These are phyloP conservation scores for Citrullus mucosospermus DNA, from an alignment of 306 rosid species.

Conservation along the genomic window DNA sequence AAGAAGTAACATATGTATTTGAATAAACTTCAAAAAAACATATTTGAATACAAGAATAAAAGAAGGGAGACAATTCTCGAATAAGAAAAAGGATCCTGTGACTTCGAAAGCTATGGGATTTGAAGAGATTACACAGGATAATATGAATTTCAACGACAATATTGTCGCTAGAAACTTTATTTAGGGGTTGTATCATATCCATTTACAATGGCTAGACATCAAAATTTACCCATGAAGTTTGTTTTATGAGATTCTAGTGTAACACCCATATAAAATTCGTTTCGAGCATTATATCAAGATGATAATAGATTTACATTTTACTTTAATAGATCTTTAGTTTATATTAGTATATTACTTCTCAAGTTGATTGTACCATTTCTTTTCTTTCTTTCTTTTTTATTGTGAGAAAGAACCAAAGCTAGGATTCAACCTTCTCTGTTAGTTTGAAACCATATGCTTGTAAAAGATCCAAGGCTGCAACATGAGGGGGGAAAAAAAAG, in stretches of 20 bases:
- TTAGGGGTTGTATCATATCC: no score
- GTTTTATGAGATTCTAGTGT: not conserved
- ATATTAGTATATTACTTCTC: not conserved
- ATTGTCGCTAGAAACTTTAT: not conserved
- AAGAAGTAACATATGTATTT: not conserved
- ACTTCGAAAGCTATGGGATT: no score
- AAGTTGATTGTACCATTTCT: not conserved
- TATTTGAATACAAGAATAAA: no score
- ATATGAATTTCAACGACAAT: not conserved
- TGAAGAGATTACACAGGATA: not conserved
- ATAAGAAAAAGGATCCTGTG: no score
- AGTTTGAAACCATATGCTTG: conserved; percentile 84
- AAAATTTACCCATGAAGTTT: not conserved
- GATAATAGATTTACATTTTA: not conserved
- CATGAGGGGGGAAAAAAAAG: not conserved
- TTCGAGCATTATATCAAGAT: not conserved
- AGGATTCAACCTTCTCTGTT: conserved; percentile 46
- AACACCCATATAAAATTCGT: not conserved
- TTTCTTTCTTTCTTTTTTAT: not conserved
- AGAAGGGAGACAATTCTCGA: no score
- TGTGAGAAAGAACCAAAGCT: not conserved
- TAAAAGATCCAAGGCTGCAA: conserved; percentile 59
- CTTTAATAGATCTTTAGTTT: not conserved
- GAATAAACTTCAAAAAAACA: no score
- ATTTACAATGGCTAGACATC: not conserved